Percentiles rank a stretch among this genome's conserved stretches.
Evolutionary conservation across 1,284 basidiomycete species (phyloP).

Genomic region (Inonotus hispidus): DNA sequence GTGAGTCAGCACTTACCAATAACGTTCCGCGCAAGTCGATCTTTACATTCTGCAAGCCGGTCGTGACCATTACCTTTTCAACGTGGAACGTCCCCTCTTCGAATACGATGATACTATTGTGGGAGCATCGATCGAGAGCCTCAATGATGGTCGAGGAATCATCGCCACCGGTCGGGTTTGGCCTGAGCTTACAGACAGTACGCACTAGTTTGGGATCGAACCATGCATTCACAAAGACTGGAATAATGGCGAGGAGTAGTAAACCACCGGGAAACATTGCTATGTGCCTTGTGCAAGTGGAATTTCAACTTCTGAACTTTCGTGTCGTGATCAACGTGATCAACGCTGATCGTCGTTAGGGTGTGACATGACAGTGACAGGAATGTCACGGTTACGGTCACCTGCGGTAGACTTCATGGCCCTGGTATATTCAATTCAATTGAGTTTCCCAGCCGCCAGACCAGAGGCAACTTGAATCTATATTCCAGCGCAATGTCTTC

Average conservation of each 20-base stretch:
- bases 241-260: neutral
- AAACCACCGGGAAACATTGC: too few relatives aligned
- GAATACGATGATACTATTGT: constrained; percentile 25
- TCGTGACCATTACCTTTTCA: constrained; percentile 30
- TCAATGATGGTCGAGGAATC: constrained; percentile 28
- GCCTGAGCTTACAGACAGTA: constrained; percentile 24
- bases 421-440: too few relatives aligned
- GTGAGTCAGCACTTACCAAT: constrained; percentile 23
- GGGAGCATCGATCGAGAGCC: constrained; percentile 27
- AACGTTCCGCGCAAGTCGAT: constrained; percentile 28
- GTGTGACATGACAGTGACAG: too few relatives aligned
- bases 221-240: neutral
- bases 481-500: constrained; percentile 9
- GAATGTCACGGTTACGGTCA: too few relatives aligned
- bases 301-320: too few relatives aligned
- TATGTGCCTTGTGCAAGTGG: too few relatives aligned
- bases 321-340: too few relatives aligned
- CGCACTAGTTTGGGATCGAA: neutral
- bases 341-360: too few relatives aligned
- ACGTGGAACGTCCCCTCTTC: constrained; percentile 28
- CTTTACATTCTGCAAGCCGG: constrained; percentile 26
- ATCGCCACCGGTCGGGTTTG: constrained; percentile 27
- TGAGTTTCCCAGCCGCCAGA: too few relatives aligned
- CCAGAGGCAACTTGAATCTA: too few relatives aligned
- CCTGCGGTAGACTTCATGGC: too few relatives aligned